Conservation (phyloP, 768 basidiomycete species). For the Dacryopinax spathularia region DNA sequence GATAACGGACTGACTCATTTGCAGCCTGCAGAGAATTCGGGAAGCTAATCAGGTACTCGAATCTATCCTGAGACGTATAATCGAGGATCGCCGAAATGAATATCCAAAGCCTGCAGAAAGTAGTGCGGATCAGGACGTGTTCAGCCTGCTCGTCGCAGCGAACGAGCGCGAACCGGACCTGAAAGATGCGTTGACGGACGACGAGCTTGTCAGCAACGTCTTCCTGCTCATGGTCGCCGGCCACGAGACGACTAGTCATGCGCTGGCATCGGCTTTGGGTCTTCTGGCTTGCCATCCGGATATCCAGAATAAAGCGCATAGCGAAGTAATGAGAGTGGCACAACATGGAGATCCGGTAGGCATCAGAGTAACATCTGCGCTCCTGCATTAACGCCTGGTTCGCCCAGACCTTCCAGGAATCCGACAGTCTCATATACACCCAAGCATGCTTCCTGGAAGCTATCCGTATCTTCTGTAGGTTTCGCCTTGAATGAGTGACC, state of each 20-base stretch:
- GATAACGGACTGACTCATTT: neutral
- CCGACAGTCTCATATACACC: constrained; percentile 21
- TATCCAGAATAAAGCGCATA: constrained; percentile 23
- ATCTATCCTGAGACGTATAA: neutral
- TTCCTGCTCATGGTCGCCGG: constrained; percentile 13
- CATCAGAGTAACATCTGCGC: too few species aligned
- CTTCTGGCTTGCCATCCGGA: constrained; percentile 22
- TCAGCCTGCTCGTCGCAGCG: neutral
- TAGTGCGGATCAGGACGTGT: neutral
- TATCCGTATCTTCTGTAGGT: constrained; percentile 25
- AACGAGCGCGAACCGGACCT: neutral
- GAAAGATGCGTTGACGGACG: neutral
- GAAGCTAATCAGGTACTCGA: neutral
- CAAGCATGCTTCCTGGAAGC: constrained; percentile 21
- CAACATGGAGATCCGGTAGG: constrained; percentile 16
- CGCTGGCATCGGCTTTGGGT: constrained; percentile 23
- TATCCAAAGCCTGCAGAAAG: neutral
- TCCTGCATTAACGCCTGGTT: neutral
- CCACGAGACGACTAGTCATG: constrained; percentile 24
- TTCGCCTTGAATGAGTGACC: too few species aligned
- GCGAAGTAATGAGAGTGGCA: constrained; percentile 21
- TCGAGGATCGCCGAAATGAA: neutral
- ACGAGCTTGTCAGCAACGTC: constrained; percentile 11
- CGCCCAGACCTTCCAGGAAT: constrained; percentile 16
- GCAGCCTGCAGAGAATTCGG: neutral